Evolutionary conservation across 805 yeast genomes (phyloP).

Genomic region (Candida namnaoensis): DNA sequence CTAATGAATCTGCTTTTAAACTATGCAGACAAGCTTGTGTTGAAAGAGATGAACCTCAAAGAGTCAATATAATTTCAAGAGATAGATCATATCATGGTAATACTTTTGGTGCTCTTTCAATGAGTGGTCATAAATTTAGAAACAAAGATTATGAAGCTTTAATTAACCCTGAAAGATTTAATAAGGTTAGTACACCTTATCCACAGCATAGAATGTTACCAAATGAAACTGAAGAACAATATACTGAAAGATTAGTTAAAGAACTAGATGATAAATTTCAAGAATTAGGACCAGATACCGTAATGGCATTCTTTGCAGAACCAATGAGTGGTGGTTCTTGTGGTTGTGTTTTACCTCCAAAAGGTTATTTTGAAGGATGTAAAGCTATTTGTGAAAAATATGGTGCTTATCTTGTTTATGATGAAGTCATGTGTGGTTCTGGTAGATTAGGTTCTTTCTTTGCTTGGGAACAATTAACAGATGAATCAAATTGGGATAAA

Average conservation of each 20-base stretch:
- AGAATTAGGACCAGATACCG: slow-evolving; percentile 33
- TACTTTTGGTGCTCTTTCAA: slow-evolving; percentile 35
- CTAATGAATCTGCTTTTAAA: slow-evolving; percentile 59
- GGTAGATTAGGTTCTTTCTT: slow-evolving; percentile 41
- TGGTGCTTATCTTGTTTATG: slow-evolving; percentile 39
- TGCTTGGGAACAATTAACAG: slow-evolving; percentile 37
- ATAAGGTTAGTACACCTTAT: slow-evolving; percentile 20
- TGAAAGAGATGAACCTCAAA: slow-evolving; percentile 32
- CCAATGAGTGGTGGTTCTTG: slow-evolving; percentile 38
- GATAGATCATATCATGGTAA: slow-evolving; percentile 40
- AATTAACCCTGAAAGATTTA: slow-evolving; percentile 5
- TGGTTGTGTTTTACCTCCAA: slow-evolving; percentile 35
- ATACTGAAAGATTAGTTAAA: slow-evolving; percentile 26
- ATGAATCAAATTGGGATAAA: slow-evolving; percentile 12
- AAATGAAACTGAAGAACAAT: slow-evolving; percentile 31
- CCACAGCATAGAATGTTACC: slow-evolving; percentile 8
- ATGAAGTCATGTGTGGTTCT: slow-evolving; percentile 52
- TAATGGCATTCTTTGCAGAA: slow-evolving; percentile 35
- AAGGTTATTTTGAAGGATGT: slow-evolving; percentile 37
- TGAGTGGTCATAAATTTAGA: slow-evolving; percentile 27
- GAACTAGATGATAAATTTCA: slow-evolving; percentile 33
- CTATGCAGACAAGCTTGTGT: slow-evolving; percentile 40
- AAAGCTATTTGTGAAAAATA: slow-evolving; percentile 41
- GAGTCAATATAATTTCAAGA: slow-evolving; percentile 34
- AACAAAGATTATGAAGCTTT: slow-evolving; percentile 10